These are phyloP conservation scores for Talaromyces thailandensis DNA, from an alignment of 495 filamentous ascomycete species.

Conservation along the genomic window DNA sequence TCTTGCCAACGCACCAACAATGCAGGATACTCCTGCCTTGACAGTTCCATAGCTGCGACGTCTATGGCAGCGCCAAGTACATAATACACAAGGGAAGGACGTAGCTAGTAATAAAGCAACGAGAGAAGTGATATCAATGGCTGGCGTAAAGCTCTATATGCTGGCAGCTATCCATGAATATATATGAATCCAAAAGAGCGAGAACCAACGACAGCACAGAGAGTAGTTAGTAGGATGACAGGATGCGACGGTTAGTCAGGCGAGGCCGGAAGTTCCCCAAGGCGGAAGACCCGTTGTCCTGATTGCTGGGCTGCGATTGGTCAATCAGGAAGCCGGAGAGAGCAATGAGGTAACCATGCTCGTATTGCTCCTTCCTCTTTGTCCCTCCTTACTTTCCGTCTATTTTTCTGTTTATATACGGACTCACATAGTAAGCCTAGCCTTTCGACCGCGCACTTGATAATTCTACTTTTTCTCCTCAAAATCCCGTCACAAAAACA, in stretches of 20 bases:
- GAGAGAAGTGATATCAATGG: constrained; percentile 2
- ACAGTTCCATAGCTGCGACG: constrained; percentile 58
- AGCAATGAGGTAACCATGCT: not conserved
- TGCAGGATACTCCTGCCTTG: constrained; percentile 87
- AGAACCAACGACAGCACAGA: not conserved
- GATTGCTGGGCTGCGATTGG: not conserved
- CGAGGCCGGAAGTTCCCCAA: not conserved
- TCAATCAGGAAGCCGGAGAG: not conserved
- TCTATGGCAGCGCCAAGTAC: constrained; percentile 26
- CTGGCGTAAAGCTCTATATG: not conserved
- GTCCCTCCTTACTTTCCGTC: too few relatives aligned
- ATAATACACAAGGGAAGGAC: constrained; percentile 23
- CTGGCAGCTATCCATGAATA: not conserved
- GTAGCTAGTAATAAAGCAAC: constrained; percentile 2
- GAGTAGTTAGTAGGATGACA: not conserved
- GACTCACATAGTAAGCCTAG: too few relatives aligned
- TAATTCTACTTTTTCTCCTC: not conserved
- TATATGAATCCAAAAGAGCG: not conserved
- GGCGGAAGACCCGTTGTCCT: not conserved
- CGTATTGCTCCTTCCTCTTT: not conserved
- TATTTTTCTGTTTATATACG: too few relatives aligned
- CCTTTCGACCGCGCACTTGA: too few relatives aligned
- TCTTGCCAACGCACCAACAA: constrained; percentile 96
- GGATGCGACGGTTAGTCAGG: not conserved
- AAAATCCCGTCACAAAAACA: not conserved